These are phyloP conservation scores for Epichloe scottii DNA, from an alignment of 2,329 filamentous ascomycete species.

Conservation along the genomic window DNA sequence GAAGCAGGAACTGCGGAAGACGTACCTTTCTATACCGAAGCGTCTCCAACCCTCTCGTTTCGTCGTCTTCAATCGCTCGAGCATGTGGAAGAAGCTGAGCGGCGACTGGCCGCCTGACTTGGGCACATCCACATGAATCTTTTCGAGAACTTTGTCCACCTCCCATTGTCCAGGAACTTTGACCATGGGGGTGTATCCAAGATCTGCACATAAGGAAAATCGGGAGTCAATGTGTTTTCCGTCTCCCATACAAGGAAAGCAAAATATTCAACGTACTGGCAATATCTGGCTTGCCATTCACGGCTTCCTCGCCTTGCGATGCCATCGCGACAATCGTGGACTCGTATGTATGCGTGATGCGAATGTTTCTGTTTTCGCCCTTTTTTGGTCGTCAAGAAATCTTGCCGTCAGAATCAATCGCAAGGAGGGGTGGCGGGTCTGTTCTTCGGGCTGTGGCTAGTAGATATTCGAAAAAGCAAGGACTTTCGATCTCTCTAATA, in stretches of 20 bases:
- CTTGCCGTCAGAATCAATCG: neutral
- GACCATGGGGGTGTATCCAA: conserved; percentile 24
- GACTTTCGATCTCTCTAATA: too few species aligned
- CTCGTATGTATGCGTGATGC: too few species aligned
- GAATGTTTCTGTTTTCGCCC: too few species aligned
- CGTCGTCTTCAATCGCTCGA: conserved; percentile 89
- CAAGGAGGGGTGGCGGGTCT: too few species aligned
- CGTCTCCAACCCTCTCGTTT: conserved; percentile 93
- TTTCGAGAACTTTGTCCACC: conserved; percentile 50
- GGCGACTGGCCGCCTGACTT: conserved; percentile 55
- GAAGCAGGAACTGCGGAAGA: neutral
- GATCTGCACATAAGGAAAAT: conserved; percentile 7
- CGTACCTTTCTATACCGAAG: conserved; percentile 57
- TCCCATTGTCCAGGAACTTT: conserved; percentile 38
- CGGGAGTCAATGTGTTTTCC: neutral
- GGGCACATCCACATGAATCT: conserved; percentile 43
- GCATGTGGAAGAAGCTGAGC: conserved; percentile 83
- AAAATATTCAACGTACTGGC: conserved; percentile 11
- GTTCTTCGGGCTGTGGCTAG: too few species aligned
- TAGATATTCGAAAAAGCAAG: too few species aligned
- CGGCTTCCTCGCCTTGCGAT: conserved; percentile 14
- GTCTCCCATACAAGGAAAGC: too few species aligned
- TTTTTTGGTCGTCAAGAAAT: neutral
- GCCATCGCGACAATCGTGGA: conserved; percentile 13
- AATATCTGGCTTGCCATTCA: conserved; percentile 11